Evolutionary conservation across 2,329 filamentous ascomycete genomes (phyloP), one percentile per base, ranked within the genome.

Genomic region (Arthrobotrys entomopaga): DNA sequence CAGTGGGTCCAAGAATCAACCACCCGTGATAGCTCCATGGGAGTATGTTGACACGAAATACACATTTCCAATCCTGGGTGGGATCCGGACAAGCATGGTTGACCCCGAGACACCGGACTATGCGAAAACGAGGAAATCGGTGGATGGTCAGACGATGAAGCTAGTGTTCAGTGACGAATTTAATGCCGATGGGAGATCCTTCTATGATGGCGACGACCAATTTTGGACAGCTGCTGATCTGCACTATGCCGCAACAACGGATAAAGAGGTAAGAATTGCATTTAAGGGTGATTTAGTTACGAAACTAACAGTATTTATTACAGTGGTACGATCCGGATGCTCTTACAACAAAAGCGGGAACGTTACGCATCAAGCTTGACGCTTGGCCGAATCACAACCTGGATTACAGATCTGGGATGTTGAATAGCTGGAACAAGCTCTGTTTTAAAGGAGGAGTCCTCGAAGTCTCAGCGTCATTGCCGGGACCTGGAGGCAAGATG

Each of bases 251-350:
- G 84, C 83, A 6, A 86, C 84, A 2, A 78, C 82, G 61, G 84
- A 86, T 78, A 73, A 85, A 59, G 84, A 85, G 71, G 71, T 75
- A 65, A 64, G 46, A 46, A 26, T 19, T 8, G 2, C 48, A 38
- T 34, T 8, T 2, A 38, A 48, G 3, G 26, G 2, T n/a, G 20
- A 48, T 34, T 5, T 20, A 50, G 19, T 8, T 20, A 40, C 34
- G 56, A 22, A 46, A 46, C 48, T 73, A 34, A 61, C 48, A n/a
- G 48, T 46, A 15, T 61, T 54, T 19, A 38, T 70, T 80, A 43
- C 77, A 89, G 85, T 90, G 88, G 88, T 90, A 90, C 78, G 88
- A 90, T 78, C 89, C 89, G 4, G 88, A 90, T 80, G 88, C 88
- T 13, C 84, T 87, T 1, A 86, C 85, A 1, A 90, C 89, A 3